Base-by-base conservation (phyloP, 1,284 basidiomycete genomes). In the Melampsora larici-populina region DNA sequence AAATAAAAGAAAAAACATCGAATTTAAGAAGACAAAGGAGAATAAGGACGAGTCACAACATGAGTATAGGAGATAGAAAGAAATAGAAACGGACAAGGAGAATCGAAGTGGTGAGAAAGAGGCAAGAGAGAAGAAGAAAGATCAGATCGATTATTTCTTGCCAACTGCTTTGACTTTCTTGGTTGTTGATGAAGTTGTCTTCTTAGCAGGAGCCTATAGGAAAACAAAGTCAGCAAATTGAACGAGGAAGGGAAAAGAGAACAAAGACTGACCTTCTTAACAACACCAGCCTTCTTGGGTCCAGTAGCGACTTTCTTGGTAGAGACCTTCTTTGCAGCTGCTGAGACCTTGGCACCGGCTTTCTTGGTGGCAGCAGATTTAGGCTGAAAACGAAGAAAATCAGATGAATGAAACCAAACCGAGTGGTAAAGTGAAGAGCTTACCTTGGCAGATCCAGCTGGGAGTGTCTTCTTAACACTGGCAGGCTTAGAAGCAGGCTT, bases 101-200 rank as follows among this genome's bases (percentile, higher is more conserved):
- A 11, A 58, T 58, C 1, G 26, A 15, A 15, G 3, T 15, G 13
- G n/a, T 18, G 51, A 18, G 6, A 6, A 13, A 55, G 24, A 58
- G 55, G n/a, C 26, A 58, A 58, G 26, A 58, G 55, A 29, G 55
- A 58, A 58, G n/a, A 58, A 24, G 21, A 4, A 13, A 7, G 55
- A 58, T n/a, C 21, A 11, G 55, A 58, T 58, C 9, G 55, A 75
- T 67, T 55, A 69, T 55, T 78, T 70, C 49, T 67, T 72, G 6
- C 36, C 77, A n/a, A 63, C 48, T 18, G 77, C 64, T 72, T 70
- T 70, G 13, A 67, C 77, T 63, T 78, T 78, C 63, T 72, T 78
- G n/a, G 62, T 72, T 70, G 64, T 78, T 43, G 66, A 68, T 46
- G 77, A 78, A 40, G 63, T 71, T 62, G 77, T 67, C 64, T 78